Conservation (phyloP, 805 yeast genomes). For the Ogataea dorogensis region DNA sequence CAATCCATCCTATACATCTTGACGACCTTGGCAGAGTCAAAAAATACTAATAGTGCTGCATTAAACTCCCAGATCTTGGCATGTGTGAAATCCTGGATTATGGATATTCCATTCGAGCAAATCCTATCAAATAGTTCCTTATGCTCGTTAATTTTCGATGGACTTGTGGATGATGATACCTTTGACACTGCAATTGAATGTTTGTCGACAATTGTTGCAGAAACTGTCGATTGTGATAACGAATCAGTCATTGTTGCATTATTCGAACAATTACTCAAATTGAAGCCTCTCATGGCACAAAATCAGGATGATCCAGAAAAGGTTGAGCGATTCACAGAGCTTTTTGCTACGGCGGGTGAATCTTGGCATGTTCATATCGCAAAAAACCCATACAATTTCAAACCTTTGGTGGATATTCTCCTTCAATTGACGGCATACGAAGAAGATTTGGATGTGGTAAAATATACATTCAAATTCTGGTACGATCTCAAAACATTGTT, state of each 20-base stretch:
- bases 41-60: slow-evolving; percentile 31
- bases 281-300: slow-evolving; percentile 52
- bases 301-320: slow-evolving; percentile 59
- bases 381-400: slow-evolving; percentile 64
- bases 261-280: slow-evolving; percentile 62
- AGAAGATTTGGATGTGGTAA: slow-evolving; percentile 83
- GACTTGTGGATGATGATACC: slow-evolving; percentile 55
- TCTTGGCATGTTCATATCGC: slow-evolving; percentile 90
- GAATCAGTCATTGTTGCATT: slow-evolving; percentile 55
- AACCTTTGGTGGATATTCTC: slow-evolving; percentile 69
- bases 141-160: slow-evolving; percentile 64
- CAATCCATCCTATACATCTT: slow-evolving; percentile 65
- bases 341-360: slow-evolving; percentile 91
- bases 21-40: slow-evolving; percentile 43
- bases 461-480: slow-evolving; percentile 93
- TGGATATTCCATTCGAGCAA: slow-evolving; percentile 73
- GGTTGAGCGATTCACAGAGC: slow-evolving; percentile 66
- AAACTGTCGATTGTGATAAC: slow-evolving; percentile 75
- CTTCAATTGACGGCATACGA: slow-evolving; percentile 69
- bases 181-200: slow-evolving; percentile 88
- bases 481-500: slow-evolving; percentile 73
- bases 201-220: slow-evolving; percentile 73
- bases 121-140: slow-evolving; percentile 65
- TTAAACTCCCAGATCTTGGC: slow-evolving; percentile 53
- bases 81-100: slow-evolving; percentile 87